These are phyloP conservation scores for Vitis cinerea DNA, from an alignment of 164 flowering plant species.

Conservation along the genomic window DNA sequence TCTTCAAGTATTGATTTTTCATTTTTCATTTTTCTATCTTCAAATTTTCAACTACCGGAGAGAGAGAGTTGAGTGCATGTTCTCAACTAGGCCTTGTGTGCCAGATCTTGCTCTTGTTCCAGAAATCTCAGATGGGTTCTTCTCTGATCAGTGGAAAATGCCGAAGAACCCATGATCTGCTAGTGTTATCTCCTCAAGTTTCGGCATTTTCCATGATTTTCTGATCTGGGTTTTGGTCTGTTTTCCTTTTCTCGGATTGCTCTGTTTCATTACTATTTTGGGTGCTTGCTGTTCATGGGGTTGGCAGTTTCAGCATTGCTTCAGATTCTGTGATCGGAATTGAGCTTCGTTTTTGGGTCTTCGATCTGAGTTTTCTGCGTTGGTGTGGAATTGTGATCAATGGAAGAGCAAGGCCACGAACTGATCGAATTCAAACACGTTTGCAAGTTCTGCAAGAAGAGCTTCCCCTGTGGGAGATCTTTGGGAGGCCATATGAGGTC, in stretches of 20 bases:
- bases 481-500: slow-evolving; percentile 97
- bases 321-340: slow-evolving; percentile 4
- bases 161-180: slow-evolving; percentile 21
- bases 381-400: slow-evolving; percentile 6
- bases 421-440: slow-evolving; percentile 32
- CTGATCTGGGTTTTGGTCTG: slow-evolving; percentile 35
- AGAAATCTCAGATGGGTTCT: slow-evolving; percentile 24
- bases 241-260: neutral
- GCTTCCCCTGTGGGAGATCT: slow-evolving; percentile 79
- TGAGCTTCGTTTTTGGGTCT: neutral
- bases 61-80: neutral
- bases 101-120: slow-evolving; percentile 33
- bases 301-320: slow-evolving; percentile 8
- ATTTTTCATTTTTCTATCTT: neutral
- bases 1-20: slow-evolving; percentile 23
- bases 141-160: slow-evolving; percentile 14
- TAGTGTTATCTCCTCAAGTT: slow-evolving; percentile 16
- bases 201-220: slow-evolving; percentile 12
- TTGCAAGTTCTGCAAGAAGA: slow-evolving; percentile 78
- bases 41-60: slow-evolving; percentile 30
- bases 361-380: slow-evolving; percentile 4
- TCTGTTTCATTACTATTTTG: slow-evolving; percentile 15
- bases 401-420: slow-evolving; percentile 35
- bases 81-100: neutral
- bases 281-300: neutral